Base-by-base conservation (phyloP, 139 green algal species). In the Raphidocelis subcapitata region DNA sequence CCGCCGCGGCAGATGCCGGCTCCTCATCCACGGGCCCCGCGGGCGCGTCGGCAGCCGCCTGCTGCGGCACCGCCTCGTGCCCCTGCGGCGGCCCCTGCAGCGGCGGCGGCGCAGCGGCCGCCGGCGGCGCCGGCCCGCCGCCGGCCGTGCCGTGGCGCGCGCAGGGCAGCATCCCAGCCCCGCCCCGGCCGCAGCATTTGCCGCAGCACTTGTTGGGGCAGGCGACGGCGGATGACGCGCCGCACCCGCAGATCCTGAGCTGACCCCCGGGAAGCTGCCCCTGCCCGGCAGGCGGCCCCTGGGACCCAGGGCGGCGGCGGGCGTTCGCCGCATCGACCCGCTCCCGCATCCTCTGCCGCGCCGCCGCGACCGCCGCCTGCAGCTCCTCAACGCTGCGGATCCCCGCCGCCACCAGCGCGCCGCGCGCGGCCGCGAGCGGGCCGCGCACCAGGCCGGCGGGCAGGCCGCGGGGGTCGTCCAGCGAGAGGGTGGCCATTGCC, bases 171-270 rank as follows among this genome's bases (percentile, higher is more conserved):
- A n/a, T n/a, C n/a, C n/a, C n/a, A n/a, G n/a, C n/a, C n/a, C n/a
- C n/a, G n/a, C n/a, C n/a, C n/a, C n/a, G n/a, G n/a, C n/a, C 57
- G 37, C 63, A 69, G 26, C 63, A 69, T 0, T 59, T 15, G 16
- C 37, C 63, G 44, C 63, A 69, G 63, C 63, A 69, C n/a, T 26
- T 23, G 2, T 44, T 18, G 12, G 3, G 37, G 63, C 63, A 69
- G 5, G 37, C 37, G 10, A 32, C 33, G 3, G 63, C 63, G 16
- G 63, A 41, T 12, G 23, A 26, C 20, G 56, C 57, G 63, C 63
- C 63, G 26, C 63, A 69, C 26, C 14, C 18, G 23, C 63, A 69
- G 14, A 51, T 67, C 3, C 29, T 24, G 21, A 23, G 24, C 54
- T 15, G 24, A 62, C 8, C 24, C 21, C 8, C 28, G 4, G 3